Evolutionary conservation across 2,329 filamentous ascomycete genomes (phyloP), one percentile per base, ranked within the genome.

Genomic region (Monosporascus ibericus): DNA sequence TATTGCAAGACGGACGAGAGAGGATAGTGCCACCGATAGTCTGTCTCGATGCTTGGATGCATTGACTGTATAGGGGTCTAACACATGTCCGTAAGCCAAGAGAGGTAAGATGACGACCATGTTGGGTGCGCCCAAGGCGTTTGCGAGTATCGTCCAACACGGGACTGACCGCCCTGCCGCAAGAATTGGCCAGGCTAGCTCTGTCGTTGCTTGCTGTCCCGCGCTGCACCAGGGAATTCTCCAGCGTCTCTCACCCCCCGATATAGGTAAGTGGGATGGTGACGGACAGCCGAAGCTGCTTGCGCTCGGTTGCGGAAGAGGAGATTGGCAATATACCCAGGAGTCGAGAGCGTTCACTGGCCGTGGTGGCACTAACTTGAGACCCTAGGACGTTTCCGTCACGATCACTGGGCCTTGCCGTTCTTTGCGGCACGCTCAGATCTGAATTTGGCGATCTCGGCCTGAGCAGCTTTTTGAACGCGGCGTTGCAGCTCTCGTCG

Each of bases 401-500:
- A 40, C 11, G 38, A 47, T 71, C 65, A 79, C 62, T 82, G 71
- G 38, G 75, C 72, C 68, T 84, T 84, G 58, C 71, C 76, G 48
- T 74, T 74, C 64, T 76, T 76, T 39, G 56, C 61, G 5, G 62
- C 63, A 3, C 24, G 44, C 36, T 73, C 73, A 49, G 74, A 73
- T 63, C 75, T 84, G 67, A 91, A 86, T 70, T 90, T 94, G 60
- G 82, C 78, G 58, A 96, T 79, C 68, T 96, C 90, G 60, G 82
- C 76, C 65, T 85, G 72, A 3, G 96, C 89, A 38, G 81, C 84
- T 67, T 85, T 84, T 56, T 92, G 84, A 44, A 97, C 82, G 48
- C 92, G 84, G 55, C 81, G 79, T 73, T 92, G 90, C 60, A 99
- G 76, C 69, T 95, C 91, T 1, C 86, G 88, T 54, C 94, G 83